Percentiles rank a stretch among this genome's conserved stretches.
These are phyloP conservation scores for Dictyostelium intermedium DNA, from an alignment of 78 protist species.

Conservation along the genomic window DNA sequence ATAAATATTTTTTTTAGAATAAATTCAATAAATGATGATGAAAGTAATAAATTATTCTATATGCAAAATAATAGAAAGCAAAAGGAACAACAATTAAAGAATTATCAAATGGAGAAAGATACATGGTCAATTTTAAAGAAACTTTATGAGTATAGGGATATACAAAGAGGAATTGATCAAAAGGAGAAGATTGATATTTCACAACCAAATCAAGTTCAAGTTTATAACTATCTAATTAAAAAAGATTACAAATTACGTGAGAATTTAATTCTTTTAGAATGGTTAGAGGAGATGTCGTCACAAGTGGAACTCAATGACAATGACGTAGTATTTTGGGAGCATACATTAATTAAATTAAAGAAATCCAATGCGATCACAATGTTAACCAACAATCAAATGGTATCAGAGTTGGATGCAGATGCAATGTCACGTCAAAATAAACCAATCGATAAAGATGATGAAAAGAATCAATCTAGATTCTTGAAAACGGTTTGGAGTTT, in stretches of 20 bases:
- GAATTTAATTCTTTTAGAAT: conserved; percentile 29
- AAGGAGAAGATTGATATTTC: background rate
- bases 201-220: background rate
- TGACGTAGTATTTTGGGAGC: conserved; percentile 24
- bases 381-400: background rate
- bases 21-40: conserved; percentile 13
- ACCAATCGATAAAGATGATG: conserved; percentile 18
- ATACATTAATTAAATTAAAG: background rate
- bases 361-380: background rate
- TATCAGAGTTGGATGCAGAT: conserved; percentile 37
- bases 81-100: conserved; percentile 16
- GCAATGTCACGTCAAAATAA: conserved; percentile 16
- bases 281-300: conserved; percentile 69
- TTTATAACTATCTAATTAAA: background rate
- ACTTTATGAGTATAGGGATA: conserved; percentile 54
- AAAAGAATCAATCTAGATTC: conserved; percentile 1
- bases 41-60: conserved; percentile 18
- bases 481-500: conserved; percentile 25
- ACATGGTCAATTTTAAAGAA: conserved; percentile 49
- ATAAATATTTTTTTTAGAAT: background rate
- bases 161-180: background rate
- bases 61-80: conserved; percentile 47
- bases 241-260: conserved; percentile 5
- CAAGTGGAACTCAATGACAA: background rate
- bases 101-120: conserved; percentile 34